These are phyloP conservation scores for Ophiosphaerella narmari DNA, from an alignment of 2,329 filamentous ascomycete genomes.

Conservation along the genomic window DNA sequence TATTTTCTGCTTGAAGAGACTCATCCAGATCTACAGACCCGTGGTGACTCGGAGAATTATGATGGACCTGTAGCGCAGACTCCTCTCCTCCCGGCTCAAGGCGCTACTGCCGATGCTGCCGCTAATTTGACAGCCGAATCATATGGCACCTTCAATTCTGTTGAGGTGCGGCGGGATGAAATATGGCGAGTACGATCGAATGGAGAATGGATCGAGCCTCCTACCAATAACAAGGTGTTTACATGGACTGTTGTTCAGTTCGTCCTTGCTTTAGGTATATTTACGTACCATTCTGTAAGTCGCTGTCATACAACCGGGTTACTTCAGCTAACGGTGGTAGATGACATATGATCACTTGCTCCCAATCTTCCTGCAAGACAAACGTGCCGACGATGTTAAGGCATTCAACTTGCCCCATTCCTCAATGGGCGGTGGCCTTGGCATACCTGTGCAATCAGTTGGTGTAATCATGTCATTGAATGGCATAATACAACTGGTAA, in stretches of 20 bases:
- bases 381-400: constrained; percentile 50
- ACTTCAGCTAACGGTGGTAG: constrained; percentile 14
- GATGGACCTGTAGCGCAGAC: constrained; percentile 63
- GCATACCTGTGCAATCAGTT: constrained; percentile 67
- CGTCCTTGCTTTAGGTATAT: constrained; percentile 81
- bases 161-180: constrained; percentile 60
- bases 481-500: constrained; percentile 71
- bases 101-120: constrained; percentile 72
- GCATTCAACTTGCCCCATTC: constrained; percentile 29
- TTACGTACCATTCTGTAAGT: constrained; percentile 78
- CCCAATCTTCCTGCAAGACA: constrained; percentile 90
- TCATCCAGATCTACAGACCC: constrained; percentile 77
- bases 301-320: neutral
- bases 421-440: constrained; percentile 64
- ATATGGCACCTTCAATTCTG: constrained; percentile 72
- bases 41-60: constrained; percentile 46
- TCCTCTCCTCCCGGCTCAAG: constrained; percentile 74
- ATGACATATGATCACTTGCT: constrained; percentile 94
- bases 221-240: constrained; percentile 54
- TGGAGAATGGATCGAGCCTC: constrained; percentile 48
- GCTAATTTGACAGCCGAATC: constrained; percentile 77
- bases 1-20: constrained; percentile 85
- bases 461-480: constrained; percentile 72
- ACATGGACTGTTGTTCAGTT: constrained; percentile 73
- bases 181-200: constrained; percentile 58